phyloP scores from a whole-genome alignment of 129 eudicot genomes.

The Flaveria robusta region DNA sequence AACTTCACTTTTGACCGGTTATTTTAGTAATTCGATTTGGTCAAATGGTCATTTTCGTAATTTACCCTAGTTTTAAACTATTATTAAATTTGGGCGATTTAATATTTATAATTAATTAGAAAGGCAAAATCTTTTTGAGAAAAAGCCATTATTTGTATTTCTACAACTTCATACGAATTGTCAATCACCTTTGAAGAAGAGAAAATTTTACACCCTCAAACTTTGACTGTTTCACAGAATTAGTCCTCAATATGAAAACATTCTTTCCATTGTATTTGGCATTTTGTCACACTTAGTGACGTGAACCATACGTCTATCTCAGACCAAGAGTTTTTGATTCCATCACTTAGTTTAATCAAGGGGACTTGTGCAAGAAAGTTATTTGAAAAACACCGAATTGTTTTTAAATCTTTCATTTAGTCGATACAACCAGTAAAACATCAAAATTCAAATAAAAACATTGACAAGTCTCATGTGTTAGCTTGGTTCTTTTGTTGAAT shows the following conservation, averaged over 20 bases:
- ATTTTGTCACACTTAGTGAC: not conserved
- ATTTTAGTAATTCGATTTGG: too few relatives aligned
- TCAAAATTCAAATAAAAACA: too few relatives aligned
- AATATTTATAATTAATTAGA: conserved; percentile 1
- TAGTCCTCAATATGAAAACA: not conserved
- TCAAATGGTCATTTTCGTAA: too few relatives aligned
- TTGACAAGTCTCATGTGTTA: too few relatives aligned
- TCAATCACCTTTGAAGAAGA: conserved; percentile 12
- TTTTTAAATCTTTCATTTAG: not conserved
- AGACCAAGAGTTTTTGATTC: not conserved
- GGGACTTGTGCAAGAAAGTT: too few relatives aligned
- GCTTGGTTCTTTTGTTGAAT: too few relatives aligned
- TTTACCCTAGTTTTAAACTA: not conserved
- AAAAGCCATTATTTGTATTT: conserved; percentile 35
- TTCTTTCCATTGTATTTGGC: not conserved
- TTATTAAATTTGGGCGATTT: not conserved
- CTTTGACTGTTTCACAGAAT: not conserved
- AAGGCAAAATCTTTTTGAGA: conserved; percentile 4
- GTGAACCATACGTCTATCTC: not conserved
- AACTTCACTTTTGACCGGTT: too few relatives aligned
- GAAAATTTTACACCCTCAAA: not conserved
- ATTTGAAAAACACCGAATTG: too few relatives aligned
- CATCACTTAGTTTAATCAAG: not conserved
- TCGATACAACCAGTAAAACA: not conserved
- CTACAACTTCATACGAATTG: conserved; percentile 22